Percentiles rank a stretch among this genome's conserved stretches.
phyloP scores from a whole-genome alignment of 2,329 filamentous ascomycete genomes.

The Cryphonectria nitschkei region DNA sequence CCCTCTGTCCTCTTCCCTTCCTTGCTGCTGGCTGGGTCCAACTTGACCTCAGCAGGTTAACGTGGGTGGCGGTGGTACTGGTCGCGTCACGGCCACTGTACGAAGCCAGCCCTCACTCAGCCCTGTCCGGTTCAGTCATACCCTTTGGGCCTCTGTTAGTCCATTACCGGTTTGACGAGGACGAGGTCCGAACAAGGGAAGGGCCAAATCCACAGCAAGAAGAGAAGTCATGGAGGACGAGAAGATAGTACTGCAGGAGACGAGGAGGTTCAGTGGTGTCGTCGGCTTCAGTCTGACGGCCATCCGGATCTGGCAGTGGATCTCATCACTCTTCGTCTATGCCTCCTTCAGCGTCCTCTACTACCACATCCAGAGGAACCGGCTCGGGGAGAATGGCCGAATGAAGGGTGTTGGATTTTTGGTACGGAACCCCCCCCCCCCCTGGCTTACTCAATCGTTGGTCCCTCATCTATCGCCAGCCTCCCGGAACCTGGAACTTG shows the following conservation, averaged over 20 bases:
- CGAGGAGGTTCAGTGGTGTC: slow-evolving; percentile 28
- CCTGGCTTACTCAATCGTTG: not conserved
- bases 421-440: slow-evolving; percentile 15
- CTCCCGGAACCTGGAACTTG: not conserved
- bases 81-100: not conserved
- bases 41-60: not conserved
- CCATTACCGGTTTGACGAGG: not conserved
- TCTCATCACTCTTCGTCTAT: slow-evolving; percentile 38
- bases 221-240: slow-evolving; percentile 24
- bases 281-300: slow-evolving; percentile 28
- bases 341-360: slow-evolving; percentile 28
- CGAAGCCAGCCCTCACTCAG: not conserved
- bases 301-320: slow-evolving; percentile 33
- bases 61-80: not conserved
- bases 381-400: slow-evolving; percentile 19
- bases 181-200: not conserved
- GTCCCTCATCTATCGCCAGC: not conserved
- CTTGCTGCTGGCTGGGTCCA: not conserved
- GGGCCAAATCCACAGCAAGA: not conserved
- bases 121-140: too few species aligned
- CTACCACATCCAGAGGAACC: slow-evolving; percentile 20
- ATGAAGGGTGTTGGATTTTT: slow-evolving; percentile 25
- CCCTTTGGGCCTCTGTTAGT: not conserved
- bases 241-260: slow-evolving; percentile 2
- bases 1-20: not conserved